Conservation (phyloP, 176 grass and related monocot species). For the Oryza glaberrima region DNA sequence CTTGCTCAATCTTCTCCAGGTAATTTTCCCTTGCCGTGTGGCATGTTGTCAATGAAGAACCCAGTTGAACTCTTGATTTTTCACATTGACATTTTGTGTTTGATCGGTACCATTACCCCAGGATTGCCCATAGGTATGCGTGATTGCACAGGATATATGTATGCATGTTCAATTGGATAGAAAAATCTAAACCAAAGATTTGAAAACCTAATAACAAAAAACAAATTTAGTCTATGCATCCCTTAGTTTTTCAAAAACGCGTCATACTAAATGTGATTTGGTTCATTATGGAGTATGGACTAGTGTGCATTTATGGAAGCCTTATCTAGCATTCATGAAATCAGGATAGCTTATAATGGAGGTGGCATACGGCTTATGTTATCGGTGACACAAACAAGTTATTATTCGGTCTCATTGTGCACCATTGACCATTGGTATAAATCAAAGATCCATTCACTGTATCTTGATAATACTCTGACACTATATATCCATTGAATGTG, state of each 20-base stretch:
- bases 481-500: neutral
- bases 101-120: neutral
- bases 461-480: constrained; percentile 32
- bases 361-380: neutral
- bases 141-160: neutral
- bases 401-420: constrained; percentile 27
- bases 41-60: neutral
- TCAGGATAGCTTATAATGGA: constrained; percentile 2
- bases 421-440: constrained; percentile 30
- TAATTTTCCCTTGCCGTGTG: constrained; percentile 35
- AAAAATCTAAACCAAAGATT: neutral
- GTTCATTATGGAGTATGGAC: constrained; percentile 6
- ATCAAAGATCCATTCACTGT: constrained; percentile 35
- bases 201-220: neutral
- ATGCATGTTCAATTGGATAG: neutral
- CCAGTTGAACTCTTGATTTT: constrained; percentile 8
- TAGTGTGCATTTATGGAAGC: neutral
- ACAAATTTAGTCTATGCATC: neutral
- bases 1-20: constrained; percentile 94
- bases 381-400: neutral
- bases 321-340: constrained; percentile 15
- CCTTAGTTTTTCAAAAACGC: constrained; percentile 2
- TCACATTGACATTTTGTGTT: neutral
- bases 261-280: neutral
- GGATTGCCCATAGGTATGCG: neutral